Evolutionary conservation across 768 basidiomycete species (phyloP), one percentile per base, ranked within the genome.

Genomic region (Serpula lacrymans): DNA sequence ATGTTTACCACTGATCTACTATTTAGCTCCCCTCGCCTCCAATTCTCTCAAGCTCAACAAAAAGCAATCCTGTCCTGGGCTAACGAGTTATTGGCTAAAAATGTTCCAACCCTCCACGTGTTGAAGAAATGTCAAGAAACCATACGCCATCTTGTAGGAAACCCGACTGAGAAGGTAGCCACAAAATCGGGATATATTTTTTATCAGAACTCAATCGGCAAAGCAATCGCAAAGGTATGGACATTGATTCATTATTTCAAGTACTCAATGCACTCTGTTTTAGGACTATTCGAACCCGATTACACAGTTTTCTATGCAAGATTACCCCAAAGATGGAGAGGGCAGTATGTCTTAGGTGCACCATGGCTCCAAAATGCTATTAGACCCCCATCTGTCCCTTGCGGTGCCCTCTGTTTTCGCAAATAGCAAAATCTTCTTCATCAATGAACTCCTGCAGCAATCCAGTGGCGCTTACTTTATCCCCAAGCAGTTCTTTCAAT

Each of bases 21-120:
- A 5, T 67, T 67, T 37, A 59, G 52, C 28, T 65, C 61, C 1
- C 52, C 62, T 0, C 37, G 40, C 13, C 45, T 64, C 0, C 45
- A 48, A 13, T 67, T 68, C 37, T 68, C 58, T 2, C 37, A 47
- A 7, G 39, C 42, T 5, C 63, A 67, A 34, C 48, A 67, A 40
- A 42, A 26, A 11, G 57, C 58, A 1, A 37, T 67, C 5, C 39
- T 64, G 2, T 27, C 25, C 0, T 67, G 57, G 59, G 64, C 52
- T 3, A 58, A 46, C 21, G 53, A 46, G 0, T 36, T 67, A 4
- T 51, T 62, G 0, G 63, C 59, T 11, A 35, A 33, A 7, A 49
- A 54, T 27, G 55, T 66, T 0, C 64, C 61, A 1, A 54, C 47
- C 0, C 33, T 59, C 16, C 51, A 63, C 23, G 32, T 44, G 0